Evolutionary conservation across 768 basidiomycete species (phyloP), one percentile per base, ranked within the genome.

Genomic region (Suillus weaverae): DNA sequence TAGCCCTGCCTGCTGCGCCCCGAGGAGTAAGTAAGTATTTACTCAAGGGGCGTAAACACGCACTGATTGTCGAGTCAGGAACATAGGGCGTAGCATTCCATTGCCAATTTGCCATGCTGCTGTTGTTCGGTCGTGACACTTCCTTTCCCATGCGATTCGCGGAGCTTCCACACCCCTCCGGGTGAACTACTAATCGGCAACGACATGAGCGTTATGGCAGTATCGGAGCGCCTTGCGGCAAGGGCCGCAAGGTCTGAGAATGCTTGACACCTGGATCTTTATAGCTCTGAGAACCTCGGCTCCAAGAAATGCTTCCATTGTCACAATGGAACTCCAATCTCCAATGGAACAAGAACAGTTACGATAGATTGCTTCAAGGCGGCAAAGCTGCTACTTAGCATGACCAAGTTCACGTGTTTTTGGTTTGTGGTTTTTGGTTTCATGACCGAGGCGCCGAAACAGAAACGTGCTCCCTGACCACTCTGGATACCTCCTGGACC

Each of bases 111-210:
- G 16, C 16, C 26, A 57, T 38, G 35, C 56, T 41, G 8, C 9
- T 39, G 38, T 4, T 59, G 26, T 41, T 39, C 39, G 38, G 18
- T 59, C 39, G 30, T 32, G 38, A 10, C 10, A 32, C 39, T 41
- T 59, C 39, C 57, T 59, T 59, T 59, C 57, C 38, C 57, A 43
- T 59, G 56, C 57, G 53, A 38, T 41, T 59, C 41, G 38, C 41
- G 57, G 57, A 59, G 57, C 57, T 59, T 59, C 26, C 57, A 59
- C 57, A 59, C 30, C 57, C 11, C 39, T 39, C 16, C 30, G 57
- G 39, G 18, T 32, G 26, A 59, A 59, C 18, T 39, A 30, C 56
- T 18, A 13, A 57, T 54, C 53, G 56, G 39, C 57, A 59, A 59
- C 26, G 38, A 59, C 18, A 18, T 30, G 56, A 18, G 56, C 10